Conservation (phyloP, 2,329 filamentous ascomycete genomes). For the Pseudogymnoascus pannorum region DNA sequence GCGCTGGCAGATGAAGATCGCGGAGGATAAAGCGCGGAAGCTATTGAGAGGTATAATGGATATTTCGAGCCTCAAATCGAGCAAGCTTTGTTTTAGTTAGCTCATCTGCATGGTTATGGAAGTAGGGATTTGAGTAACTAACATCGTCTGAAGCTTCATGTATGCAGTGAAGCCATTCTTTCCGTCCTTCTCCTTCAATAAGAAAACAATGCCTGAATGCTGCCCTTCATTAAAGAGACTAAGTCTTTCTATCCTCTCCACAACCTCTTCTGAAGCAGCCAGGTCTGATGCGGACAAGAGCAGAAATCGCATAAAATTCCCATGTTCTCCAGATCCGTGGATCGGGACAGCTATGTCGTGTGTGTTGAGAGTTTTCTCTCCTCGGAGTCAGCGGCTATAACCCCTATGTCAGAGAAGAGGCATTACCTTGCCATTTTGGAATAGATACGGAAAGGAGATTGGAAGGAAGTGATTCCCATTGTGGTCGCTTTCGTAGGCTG, state of each 20-base stretch:
- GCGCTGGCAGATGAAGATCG: constrained; percentile 23
- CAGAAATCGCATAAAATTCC: constrained; percentile 21
- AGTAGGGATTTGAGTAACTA: not conserved
- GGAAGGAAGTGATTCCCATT: constrained; percentile 25
- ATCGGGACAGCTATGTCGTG: constrained; percentile 26
- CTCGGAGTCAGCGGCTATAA: not conserved
- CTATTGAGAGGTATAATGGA: constrained; percentile 24
- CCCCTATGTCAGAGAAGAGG: not conserved
- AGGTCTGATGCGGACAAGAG: constrained; percentile 25
- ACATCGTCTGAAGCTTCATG: constrained; percentile 28
- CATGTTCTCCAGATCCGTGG: constrained; percentile 2
- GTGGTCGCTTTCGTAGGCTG: constrained; percentile 24
- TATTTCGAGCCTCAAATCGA: constrained; percentile 22
- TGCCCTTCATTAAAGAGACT: constrained; percentile 26
- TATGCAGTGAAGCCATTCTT: constrained; percentile 21
- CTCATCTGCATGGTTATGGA: not conserved
- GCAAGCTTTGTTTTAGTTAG: constrained; percentile 20
- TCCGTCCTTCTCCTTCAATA: constrained; percentile 21
- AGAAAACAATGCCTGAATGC: constrained; percentile 27
- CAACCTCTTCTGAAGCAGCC: not conserved
- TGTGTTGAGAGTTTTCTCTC: constrained; percentile 23
- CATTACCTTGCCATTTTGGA: constrained; percentile 27
- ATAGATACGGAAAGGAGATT: constrained; percentile 19
- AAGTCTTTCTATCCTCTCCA: constrained; percentile 26
- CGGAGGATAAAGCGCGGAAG: constrained; percentile 18